Evolutionary conservation across 208 protist species (phyloP), one percentile per base, ranked within the genome.

Genomic region (Histomonas meleagridis): DNA sequence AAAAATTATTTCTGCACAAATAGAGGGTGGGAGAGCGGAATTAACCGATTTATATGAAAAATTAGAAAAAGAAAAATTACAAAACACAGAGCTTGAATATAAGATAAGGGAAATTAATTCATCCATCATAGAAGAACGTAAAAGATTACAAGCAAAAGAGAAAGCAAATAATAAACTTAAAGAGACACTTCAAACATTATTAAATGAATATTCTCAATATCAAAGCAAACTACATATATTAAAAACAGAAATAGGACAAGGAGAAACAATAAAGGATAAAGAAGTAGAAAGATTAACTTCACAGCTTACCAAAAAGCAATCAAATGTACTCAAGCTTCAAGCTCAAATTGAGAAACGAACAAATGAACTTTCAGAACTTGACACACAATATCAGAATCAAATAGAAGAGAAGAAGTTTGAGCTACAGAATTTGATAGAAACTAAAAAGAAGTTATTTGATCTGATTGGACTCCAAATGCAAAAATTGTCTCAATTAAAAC

Each of bases 31-130:
- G 7, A 51, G 76, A 55, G 46, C 40, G 51, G n/a, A 86, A 48
- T 46, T 86, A 3, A 7, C 18, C 9, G 43, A 43, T 55, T 28
- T 86, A 18, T 86, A 86, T 86, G 14, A 43, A 86, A 55, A 51
- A 32, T 38, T 86, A 5, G 76, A 86, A 55, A n/a, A 86, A 55
- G 76, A 86, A 86, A 86, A 86, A 55, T 32, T 86, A 38, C n/a
- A 26, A 43, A 48, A 51, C 0, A 55, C 76, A 57, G 76, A 86
- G 35, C 26, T 86, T 35, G 76, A 86, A 55, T 86, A 55, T 46
- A 86, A 86, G 28, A 43, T 51, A 18, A 86, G 18, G 38, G 76
- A 86, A 49, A 26, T 86, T 21, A 48, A 86, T 26, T 5, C 23
- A 38, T 32, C 55, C 0, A 38, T 86, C 9, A 86, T 51, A 38